A percentile compares a stretch with the other conserved stretches of the same genome.
These are phyloP conservation scores for Talaromyces nanjingensis DNA, from an alignment of 495 filamentous ascomycete genomes.

Conservation along the genomic window DNA sequence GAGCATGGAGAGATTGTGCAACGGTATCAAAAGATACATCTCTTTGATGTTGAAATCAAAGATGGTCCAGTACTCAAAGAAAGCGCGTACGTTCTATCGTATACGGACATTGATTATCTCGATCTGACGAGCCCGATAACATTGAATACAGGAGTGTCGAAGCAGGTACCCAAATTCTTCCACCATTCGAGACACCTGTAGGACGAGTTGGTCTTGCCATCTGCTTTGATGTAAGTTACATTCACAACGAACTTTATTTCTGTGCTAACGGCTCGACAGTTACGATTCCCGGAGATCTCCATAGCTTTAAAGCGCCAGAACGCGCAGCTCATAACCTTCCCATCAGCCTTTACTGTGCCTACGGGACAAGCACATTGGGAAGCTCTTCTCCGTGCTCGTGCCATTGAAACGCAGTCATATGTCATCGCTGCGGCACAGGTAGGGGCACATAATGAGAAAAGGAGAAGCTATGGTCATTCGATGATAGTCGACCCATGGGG, in stretches of 20 bases:
- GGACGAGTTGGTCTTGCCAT: slow-evolving; percentile 74
- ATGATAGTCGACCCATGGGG: slow-evolving; percentile 91
- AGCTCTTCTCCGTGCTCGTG: slow-evolving; percentile 65
- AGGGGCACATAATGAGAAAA: slow-evolving; percentile 68
- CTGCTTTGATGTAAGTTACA: slow-evolving; percentile 73
- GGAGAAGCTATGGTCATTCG: slow-evolving; percentile 81
- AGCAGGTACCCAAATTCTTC: slow-evolving; percentile 47
- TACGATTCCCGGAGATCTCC: slow-evolving; percentile 76
- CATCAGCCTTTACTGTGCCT: slow-evolving; percentile 83
- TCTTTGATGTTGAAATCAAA: slow-evolving; percentile 67
- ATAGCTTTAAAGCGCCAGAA: slow-evolving; percentile 58
- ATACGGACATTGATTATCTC: background rate
- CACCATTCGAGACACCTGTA: slow-evolving; percentile 65
- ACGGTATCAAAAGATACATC: slow-evolving; percentile 70
- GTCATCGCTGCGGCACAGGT: slow-evolving; percentile 85
- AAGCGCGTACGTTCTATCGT: slow-evolving; percentile 46
- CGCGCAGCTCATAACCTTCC: slow-evolving; percentile 77
- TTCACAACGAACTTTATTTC: background rate
- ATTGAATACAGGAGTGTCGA: slow-evolving; percentile 44
- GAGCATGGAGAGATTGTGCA: slow-evolving; percentile 53
- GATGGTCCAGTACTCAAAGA: slow-evolving; percentile 57
- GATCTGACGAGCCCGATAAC: background rate
- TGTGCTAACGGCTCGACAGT: slow-evolving; percentile 16
- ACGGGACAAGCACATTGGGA: slow-evolving; percentile 88
- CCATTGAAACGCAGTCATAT: slow-evolving; percentile 85